Base-by-base conservation (phyloP, 1,284 basidiomycete species). In the Moesziomyces globuligerus region DNA sequence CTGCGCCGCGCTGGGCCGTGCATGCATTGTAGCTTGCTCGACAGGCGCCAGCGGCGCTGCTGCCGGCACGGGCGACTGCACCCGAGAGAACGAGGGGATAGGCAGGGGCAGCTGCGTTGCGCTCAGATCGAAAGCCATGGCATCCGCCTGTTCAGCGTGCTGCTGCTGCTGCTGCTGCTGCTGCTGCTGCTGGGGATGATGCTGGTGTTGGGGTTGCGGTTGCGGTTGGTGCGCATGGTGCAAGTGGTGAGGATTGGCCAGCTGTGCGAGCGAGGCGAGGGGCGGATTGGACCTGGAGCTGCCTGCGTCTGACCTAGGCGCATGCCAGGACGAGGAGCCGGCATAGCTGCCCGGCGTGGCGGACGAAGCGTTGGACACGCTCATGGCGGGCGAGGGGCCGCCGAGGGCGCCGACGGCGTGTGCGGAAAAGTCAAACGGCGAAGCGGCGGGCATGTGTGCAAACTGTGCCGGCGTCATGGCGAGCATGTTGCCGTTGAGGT, bases 401-500 rank as follows among this genome's bases (percentile, higher is more conserved):
- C 52, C 46, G 2, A 61, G 15, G 17, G 38, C 41, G 42, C 25
- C 54, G 18, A 58, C 48, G 45, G 55, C 52, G 44, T 55, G 57
- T 1, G 56, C 41, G 9, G 58, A 68, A 40, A 59, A 55, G 40
- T 64, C 59, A 25, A 69, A 69, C 0, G 66, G 59, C 50, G 66
- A 59, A 1, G 49, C 49, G 15, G 37, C 50, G 7, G 66, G 38
- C 55, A 64, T 47, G 15, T 41, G 48, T 6, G 44, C 51, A 36
- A 69, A 64, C 0, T 62, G 55, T 28, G 29, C 47, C 3, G 60
- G 55, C 8, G 59, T 64, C 59, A 69, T 58, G 55, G 59, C 52
- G 38, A 69, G 50, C 66, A 64, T 69, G 34, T 55, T 58, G 18
- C 44, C 48, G 52, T 56, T 64, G 43, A 69, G 49, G 24, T 64